A percentile compares a stretch with the other conserved stretches of the same genome.
Evolutionary conservation across 176 grass and related monocot genomes (phyloP).

Genomic region (Juncus effusus): DNA sequence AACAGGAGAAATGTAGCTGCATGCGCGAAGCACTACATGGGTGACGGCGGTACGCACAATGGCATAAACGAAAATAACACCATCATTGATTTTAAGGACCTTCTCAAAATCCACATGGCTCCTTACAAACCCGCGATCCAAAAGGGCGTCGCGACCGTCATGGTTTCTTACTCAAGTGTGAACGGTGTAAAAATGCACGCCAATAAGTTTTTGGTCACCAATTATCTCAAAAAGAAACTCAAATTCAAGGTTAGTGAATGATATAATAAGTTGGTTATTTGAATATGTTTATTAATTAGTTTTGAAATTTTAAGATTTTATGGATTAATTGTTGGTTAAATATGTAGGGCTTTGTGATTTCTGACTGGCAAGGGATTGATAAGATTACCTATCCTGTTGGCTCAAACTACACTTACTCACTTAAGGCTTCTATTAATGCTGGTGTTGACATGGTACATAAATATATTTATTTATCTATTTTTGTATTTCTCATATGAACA

Average conservation of each 20-base stretch:
- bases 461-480: not conserved
- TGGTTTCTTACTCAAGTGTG: constrained; percentile 75
- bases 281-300: not conserved
- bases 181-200: constrained; percentile 81
- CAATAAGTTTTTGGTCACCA: constrained; percentile 52
- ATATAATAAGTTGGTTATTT: not conserved
- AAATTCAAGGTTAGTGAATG: constrained; percentile 52
- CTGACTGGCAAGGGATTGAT: constrained; percentile 72
- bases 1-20: constrained; percentile 67
- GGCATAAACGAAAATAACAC: constrained; percentile 79
- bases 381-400: constrained; percentile 44
- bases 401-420: constrained; percentile 56
- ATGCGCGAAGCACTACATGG: constrained; percentile 66
- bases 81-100: constrained; percentile 36
- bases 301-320: not conserved
- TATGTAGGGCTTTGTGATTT: constrained; percentile 66
- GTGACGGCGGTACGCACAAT: constrained; percentile 55
- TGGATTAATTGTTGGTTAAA: not conserved
- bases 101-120: constrained; percentile 67
- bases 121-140: constrained; percentile 58
- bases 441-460: constrained; percentile 67
- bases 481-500: not conserved
- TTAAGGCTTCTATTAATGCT: constrained; percentile 49
- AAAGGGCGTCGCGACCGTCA: constrained; percentile 67
- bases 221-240: constrained; percentile 74